phyloP scores from a whole-genome alignment of 306 rosid species.

The Glycine latifolia region DNA sequence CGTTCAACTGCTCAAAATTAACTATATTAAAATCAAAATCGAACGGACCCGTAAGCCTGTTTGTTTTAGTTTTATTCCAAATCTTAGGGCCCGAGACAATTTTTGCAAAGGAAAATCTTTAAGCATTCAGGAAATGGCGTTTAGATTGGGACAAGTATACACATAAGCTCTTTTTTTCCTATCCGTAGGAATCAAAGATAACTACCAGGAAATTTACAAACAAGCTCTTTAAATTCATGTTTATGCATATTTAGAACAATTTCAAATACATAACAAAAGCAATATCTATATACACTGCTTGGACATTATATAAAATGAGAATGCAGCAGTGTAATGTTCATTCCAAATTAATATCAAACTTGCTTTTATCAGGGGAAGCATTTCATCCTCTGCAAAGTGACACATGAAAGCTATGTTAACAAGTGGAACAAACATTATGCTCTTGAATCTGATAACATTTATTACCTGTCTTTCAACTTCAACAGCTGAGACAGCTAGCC shows the following conservation, averaged over 20 bases:
- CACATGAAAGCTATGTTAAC: conserved; percentile 44
- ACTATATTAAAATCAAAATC: no score
- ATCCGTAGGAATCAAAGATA: no score
- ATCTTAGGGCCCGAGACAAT: no score
- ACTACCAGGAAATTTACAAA: no score
- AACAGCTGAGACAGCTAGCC: conserved; percentile 74
- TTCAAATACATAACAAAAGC: conserved; percentile 12
- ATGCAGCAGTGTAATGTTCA: conserved; percentile 12
- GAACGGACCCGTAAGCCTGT: no score
- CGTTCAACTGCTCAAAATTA: no score
- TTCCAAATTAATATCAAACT: conserved; percentile 31
- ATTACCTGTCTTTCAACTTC: conserved; percentile 89
- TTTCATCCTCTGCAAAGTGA: conserved; percentile 81
- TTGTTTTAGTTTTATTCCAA: no score
- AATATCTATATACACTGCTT: conserved; percentile 2
- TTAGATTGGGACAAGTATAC: no score
- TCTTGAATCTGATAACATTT: conserved; percentile 14
- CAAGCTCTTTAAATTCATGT: background rate
- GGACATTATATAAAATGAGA: conserved; percentile 32
- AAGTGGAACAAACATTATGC: conserved; percentile 19
- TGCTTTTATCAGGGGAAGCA: conserved; percentile 78
- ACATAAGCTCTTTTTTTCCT: background rate
- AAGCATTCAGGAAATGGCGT: background rate
- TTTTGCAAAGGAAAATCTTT: background rate
- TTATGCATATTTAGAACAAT: conserved; percentile 24